Base-by-base conservation (phyloP, 108 stramenopile species). In the Bacterosira constricta region DNA sequence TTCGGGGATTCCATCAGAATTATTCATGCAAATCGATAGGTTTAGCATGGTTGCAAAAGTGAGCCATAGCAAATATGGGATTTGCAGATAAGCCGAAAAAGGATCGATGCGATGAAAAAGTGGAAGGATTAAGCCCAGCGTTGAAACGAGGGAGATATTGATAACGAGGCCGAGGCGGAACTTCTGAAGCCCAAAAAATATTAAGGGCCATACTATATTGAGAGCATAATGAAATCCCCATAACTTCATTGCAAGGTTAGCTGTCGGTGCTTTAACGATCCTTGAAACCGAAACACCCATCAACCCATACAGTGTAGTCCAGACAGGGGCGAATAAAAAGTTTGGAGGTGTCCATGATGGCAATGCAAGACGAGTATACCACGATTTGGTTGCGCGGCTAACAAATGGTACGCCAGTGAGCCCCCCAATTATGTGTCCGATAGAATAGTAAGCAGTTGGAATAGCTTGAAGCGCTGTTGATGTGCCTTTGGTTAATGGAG, bases 281-380 rank as follows among this genome's bases (percentile, higher is more conserved):
- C 79, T 63, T 2, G 70, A 67, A 10, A 78, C 70, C 6, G 86
- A 76, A 10, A 86, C 38, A 12, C 89, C 89, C 85, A 90, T 88
- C 27, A 58, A 18, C 0, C 82, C 54, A 42, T 90, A 90, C n/a
- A 90, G 59, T 9, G 53, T 4, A 0, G 87, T 86, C 89, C 89
- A 90, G 1, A 86, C 82, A 3, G 89, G 86, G 21, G 64, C 87
- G 69, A 90, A 90, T 1, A 90, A 30, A 13, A 38, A 55, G 51
- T 90, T 60, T n/a, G 87, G 85, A 15, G 89, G 89, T 11, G 77
- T 87, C 75, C 82, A 88, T 10, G 60, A 39, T 0, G 89, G 89
- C 13, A 86, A 62, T 23, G 70, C 45, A 45, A 90, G 85, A 13
- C 73, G 66, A 8, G 54, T 52, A 55, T 85, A 86, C 88, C 88